These are phyloP conservation scores for Setaria italica DNA, from an alignment of 202 grass and related monocot species.

Conservation along the genomic window DNA sequence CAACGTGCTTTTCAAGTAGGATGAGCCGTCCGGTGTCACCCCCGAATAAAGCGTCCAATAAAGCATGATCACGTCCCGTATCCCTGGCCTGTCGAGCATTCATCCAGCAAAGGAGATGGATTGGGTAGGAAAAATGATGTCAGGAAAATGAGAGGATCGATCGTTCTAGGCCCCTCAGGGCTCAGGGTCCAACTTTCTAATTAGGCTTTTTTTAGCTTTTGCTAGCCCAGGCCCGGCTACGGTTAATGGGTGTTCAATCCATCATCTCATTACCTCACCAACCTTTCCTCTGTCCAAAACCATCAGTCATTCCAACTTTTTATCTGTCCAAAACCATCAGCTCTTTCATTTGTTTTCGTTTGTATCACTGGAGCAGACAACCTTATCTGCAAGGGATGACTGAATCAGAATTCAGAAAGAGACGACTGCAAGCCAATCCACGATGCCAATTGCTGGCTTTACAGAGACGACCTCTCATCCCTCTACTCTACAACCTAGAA, in stretches of 20 bases:
- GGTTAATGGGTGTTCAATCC: background rate
- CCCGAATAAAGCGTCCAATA: constrained; percentile 9
- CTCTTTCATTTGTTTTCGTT: background rate
- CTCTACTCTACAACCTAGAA: background rate
- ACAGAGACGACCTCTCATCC: constrained; percentile 12
- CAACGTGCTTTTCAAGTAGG: background rate
- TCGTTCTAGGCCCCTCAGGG: background rate
- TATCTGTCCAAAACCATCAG: background rate
- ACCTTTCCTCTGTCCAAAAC: background rate
- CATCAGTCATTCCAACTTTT: background rate
- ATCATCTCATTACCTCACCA: background rate
- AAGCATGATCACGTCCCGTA: background rate
- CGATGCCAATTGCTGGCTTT: background rate
- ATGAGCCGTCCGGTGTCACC: constrained; percentile 42
- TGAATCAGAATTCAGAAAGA: constrained; percentile 27
- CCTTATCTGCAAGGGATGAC: constrained; percentile 10
- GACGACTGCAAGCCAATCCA: background rate
- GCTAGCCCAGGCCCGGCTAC: background rate
- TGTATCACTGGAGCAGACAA: background rate
- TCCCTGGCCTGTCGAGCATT: constrained; percentile 16
- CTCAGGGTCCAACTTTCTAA: background rate
- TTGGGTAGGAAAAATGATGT: constrained; percentile 5
- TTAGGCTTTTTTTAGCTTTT: constrained; percentile 9
- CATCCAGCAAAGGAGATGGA: background rate
- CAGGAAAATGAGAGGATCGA: background rate